Evolutionary conservation across 805 yeast species (phyloP).

Genomic region (Starmerella geochares): DNA sequence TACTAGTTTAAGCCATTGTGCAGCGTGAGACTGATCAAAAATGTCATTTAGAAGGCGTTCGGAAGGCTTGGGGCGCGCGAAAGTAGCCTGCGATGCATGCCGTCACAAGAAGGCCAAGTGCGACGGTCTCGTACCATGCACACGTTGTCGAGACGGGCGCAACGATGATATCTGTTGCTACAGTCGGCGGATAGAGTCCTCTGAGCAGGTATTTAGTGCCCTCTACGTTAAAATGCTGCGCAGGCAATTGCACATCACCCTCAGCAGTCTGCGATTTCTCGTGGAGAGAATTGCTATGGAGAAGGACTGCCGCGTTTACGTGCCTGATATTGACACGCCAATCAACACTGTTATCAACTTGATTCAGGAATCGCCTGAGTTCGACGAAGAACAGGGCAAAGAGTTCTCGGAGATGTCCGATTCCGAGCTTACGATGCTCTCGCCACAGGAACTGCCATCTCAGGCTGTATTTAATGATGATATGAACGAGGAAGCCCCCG

Average conservation of each 20-base stretch:
- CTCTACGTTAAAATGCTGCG: slow-evolving; percentile 4
- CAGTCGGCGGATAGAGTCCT: slow-evolving; percentile 1
- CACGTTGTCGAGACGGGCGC: slow-evolving; percentile 1
- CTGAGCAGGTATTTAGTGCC: slow-evolving; percentile 4
- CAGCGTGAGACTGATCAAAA: too few relatives aligned
- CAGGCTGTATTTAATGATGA: not conserved
- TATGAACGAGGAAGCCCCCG: not conserved
- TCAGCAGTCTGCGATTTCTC: slow-evolving; percentile 1
- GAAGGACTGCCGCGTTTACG: not conserved
- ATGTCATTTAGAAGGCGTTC: slow-evolving; percentile 6
- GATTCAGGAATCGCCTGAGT: slow-evolving; percentile 3
- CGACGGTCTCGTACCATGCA: slow-evolving; percentile 4
- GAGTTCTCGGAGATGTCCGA: slow-evolving; percentile 3
- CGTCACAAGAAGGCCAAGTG: slow-evolving; percentile 8
- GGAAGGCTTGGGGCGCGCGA: slow-evolving; percentile 3
- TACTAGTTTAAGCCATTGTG: not conserved
- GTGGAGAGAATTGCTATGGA: not conserved
- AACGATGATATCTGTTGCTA: slow-evolving; percentile 8
- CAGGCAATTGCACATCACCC: slow-evolving; percentile 1
- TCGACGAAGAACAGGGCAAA: slow-evolving; percentile 1
- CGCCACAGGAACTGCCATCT: not conserved
- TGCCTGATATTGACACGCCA: not conserved
- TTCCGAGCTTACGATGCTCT: slow-evolving; percentile 3
- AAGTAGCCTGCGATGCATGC: slow-evolving; percentile 6
- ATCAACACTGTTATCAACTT: not conserved